Base-by-base conservation (phyloP, 2,329 filamentous ascomycete genomes). In the Exophiala oligosperma region DNA sequence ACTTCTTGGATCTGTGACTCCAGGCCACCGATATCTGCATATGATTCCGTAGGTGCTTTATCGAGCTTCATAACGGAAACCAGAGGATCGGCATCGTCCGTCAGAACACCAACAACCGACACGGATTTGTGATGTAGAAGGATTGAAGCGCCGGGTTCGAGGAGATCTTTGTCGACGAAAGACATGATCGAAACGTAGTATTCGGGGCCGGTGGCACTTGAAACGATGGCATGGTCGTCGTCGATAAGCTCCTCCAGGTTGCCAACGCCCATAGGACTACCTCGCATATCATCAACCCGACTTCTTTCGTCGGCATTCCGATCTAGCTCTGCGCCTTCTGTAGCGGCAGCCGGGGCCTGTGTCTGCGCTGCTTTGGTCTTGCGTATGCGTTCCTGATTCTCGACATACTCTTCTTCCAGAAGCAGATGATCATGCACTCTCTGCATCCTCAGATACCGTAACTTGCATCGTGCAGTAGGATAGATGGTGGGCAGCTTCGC, bases 161-260 rank as follows among this genome's bases (percentile, higher is more conserved):
- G 83, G 3, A 99, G 85, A 71, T 99, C 94, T 78, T 99, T 99
- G 81, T 99, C 94, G 66, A 99, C 94, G 70, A 99, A 99, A 55
- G 93, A 97, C 94, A 97, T 97, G 83, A 99, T 99, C 68, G 92
- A 97, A 66, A 99, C 94, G 74, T 97, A 99, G 83, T 96, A 99
- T 75, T 99, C 94, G 1, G 94, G 94, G 0, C 94, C 94, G 5
- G 94, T 97, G 0, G 94, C 95, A 74, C 92, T 96, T 17, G 92
- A 97, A 37, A 99, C 94, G 71, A 99, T 99, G 62, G 94, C 94
- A 71, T 99, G 94, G 78, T 99, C 94, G 73, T 99, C 94, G 71
- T 99, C 94, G 72, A 99, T 99, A 81, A 99, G 89, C 80, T 99
- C 94, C 77, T 99, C 94, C 66, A 99, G 80, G 59, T 94, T 97